A percentile compares a stretch with the other conserved stretches of the same genome.
Conservation (phyloP, 2,329 filamentous ascomycete genomes). For the Chaetomium strumarium region DNA sequence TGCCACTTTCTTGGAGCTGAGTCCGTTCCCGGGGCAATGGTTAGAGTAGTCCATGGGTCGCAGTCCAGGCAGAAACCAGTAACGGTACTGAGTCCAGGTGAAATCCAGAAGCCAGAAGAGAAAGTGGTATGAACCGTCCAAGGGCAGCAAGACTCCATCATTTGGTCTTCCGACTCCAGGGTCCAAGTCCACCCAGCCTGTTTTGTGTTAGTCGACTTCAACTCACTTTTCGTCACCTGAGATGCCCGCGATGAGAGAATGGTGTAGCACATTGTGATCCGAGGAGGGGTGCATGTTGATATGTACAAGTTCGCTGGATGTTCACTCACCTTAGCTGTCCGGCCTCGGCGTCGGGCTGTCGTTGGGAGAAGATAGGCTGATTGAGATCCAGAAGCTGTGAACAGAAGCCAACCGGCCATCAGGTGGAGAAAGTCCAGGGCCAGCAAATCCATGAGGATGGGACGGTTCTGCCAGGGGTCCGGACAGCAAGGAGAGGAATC, state of each 20-base stretch:
- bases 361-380: conserved; percentile 25
- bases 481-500: conserved; percentile 36
- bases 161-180: not conserved
- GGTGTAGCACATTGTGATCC: conserved; percentile 29
- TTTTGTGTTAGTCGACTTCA: conserved; percentile 19
- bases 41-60: conserved; percentile 2
- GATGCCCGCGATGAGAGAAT: conserved; percentile 12
- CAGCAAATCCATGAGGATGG: conserved; percentile 24
- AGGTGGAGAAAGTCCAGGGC: conserved; percentile 2
- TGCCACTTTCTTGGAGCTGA: not conserved
- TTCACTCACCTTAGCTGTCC: conserved; percentile 50
- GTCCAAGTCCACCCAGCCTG: conserved; percentile 13
- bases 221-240: conserved; percentile 9
- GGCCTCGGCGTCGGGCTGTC: conserved; percentile 34
- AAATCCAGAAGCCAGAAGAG: not conserved
- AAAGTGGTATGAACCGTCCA: not conserved
- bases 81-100: not conserved
- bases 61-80: conserved; percentile 2
- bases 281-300: conserved; percentile 37
- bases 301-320: conserved; percentile 44
- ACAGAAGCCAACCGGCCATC: conserved; percentile 8
- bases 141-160: not conserved
- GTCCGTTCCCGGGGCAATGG: not conserved
- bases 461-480: conserved; percentile 30
- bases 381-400: conserved; percentile 18